A percentile compares a stretch with the other conserved stretches of the same genome.
Conservation (phyloP, 306 rosid species). For the Sicyos baderoa region DNA sequence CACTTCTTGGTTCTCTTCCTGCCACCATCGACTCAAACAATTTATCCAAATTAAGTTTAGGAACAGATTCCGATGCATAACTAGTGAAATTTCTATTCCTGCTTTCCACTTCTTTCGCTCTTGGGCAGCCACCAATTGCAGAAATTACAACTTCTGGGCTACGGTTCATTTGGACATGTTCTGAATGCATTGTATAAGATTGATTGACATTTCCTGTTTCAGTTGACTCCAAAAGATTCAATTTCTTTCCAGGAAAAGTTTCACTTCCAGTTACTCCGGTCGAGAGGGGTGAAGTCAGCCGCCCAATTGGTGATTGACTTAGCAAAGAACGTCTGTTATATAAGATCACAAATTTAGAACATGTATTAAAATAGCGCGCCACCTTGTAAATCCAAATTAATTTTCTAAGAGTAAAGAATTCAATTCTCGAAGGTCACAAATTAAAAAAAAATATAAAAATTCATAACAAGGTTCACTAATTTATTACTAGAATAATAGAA, state of each 20-base stretch:
- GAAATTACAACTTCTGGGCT: constrained; percentile 34
- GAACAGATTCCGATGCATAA: constrained; percentile 40
- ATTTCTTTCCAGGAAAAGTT: constrained; percentile 34
- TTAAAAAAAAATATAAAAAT: background rate
- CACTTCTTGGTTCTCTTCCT: constrained; percentile 26
- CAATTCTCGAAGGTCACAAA: background rate
- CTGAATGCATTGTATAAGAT: constrained; percentile 28
- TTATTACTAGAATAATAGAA: background rate
- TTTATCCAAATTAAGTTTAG: constrained; percentile 50
- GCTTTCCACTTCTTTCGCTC: constrained; percentile 28
- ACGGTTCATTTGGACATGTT: constrained; percentile 26
- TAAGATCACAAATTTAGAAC: background rate
- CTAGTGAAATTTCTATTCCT: constrained; percentile 47
- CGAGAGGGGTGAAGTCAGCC: constrained; percentile 37
- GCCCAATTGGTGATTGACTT: constrained; percentile 59
- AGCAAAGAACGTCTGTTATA: constrained; percentile 84
- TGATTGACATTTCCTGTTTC: constrained; percentile 24
- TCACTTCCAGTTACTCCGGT: constrained; percentile 33
- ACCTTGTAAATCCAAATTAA: background rate
- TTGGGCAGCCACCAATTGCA: constrained; percentile 24
- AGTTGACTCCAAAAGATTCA: constrained; percentile 31
- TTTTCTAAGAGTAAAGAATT: background rate
- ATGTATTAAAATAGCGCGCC: constrained; percentile 1
- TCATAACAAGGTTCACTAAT: background rate
- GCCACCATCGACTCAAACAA: constrained; percentile 44